Conservation (phyloP, 2,329 filamentous ascomycete genomes). For the Monilinia fructigena region DNA sequence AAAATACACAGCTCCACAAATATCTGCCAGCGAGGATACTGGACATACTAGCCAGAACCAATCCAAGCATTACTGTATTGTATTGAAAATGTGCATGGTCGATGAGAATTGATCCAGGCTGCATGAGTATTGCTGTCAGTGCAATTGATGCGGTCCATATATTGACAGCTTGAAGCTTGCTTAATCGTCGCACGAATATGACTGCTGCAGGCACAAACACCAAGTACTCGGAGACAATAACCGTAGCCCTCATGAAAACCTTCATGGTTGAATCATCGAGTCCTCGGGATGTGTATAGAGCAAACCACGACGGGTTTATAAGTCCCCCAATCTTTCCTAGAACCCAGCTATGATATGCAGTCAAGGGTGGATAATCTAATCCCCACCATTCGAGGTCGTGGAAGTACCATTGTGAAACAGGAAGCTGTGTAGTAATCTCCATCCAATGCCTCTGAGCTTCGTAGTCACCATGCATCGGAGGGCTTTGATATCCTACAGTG, state of each 20-base stretch:
- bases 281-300: slow-evolving; percentile 77
- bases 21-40: slow-evolving; percentile 82
- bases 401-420: slow-evolving; percentile 95
- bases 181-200: slow-evolving; percentile 80
- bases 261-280: slow-evolving; percentile 77
- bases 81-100: slow-evolving; percentile 98
- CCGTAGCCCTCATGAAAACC: slow-evolving; percentile 93
- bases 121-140: slow-evolving; percentile 85
- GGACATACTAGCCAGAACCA: slow-evolving; percentile 82
- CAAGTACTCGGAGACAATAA: slow-evolving; percentile 86
- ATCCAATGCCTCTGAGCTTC: slow-evolving; percentile 99
- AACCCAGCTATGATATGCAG: slow-evolving; percentile 98
- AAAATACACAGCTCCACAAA: slow-evolving; percentile 89
- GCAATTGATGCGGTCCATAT: slow-evolving; percentile 82
- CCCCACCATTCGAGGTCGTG: slow-evolving; percentile 98
- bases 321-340: slow-evolving; percentile 78
- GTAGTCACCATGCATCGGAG: slow-evolving; percentile 94
- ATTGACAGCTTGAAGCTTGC: slow-evolving; percentile 71
- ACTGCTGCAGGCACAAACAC: slow-evolving; percentile 83
- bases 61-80: slow-evolving; percentile 96
- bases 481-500: slow-evolving; percentile 65
- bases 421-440: slow-evolving; percentile 88
- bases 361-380: slow-evolving; percentile 94
- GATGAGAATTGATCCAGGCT: slow-evolving; percentile 84
- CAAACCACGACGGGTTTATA: slow-evolving; percentile 85